A percentile compares a stretch with the other conserved stretches of the same genome.
Conservation (phyloP, 371 early-diverging fungal species). For the Cokeromyces recurvatus region DNA sequence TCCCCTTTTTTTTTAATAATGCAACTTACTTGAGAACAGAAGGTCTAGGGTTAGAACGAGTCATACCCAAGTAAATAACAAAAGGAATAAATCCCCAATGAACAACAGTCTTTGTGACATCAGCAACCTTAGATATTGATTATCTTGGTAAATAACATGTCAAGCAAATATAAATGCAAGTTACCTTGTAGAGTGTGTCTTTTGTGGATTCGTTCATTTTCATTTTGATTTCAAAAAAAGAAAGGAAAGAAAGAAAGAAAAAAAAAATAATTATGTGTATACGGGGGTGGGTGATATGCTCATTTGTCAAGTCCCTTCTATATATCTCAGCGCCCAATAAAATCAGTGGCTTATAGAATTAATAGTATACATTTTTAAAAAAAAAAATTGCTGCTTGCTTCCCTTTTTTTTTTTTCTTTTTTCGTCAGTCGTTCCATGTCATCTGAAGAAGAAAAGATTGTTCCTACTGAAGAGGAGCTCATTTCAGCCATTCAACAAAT, state of each 20-base stretch:
- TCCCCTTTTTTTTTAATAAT: no score
- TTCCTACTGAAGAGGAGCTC: constrained; percentile 37
- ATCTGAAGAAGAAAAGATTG: constrained; percentile 24
- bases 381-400: no score
- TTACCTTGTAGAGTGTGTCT: constrained; percentile 47
- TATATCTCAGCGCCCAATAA: not conserved
- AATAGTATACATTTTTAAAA: no score
- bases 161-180: no score
- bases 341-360: not conserved
- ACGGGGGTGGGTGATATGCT: no score
- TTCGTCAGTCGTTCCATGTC: no score
- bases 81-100: constrained; percentile 71
- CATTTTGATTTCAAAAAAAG: constrained; percentile 3
- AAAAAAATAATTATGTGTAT: not conserved
- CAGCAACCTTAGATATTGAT: constrained; percentile 41
- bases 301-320: no score
- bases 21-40: constrained; percentile 46
- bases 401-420: constrained; percentile 5
- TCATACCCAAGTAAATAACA: constrained; percentile 62
- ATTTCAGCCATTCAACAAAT: constrained; percentile 38
- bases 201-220: constrained; percentile 51
- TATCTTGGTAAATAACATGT: no score
- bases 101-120: constrained; percentile 53
- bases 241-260: constrained; percentile 5
- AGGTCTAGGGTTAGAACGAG: constrained; percentile 58